These are phyloP conservation scores for Rhizopus microsporus DNA, from an alignment of 371 early-diverging fungal species.

Conservation along the genomic window DNA sequence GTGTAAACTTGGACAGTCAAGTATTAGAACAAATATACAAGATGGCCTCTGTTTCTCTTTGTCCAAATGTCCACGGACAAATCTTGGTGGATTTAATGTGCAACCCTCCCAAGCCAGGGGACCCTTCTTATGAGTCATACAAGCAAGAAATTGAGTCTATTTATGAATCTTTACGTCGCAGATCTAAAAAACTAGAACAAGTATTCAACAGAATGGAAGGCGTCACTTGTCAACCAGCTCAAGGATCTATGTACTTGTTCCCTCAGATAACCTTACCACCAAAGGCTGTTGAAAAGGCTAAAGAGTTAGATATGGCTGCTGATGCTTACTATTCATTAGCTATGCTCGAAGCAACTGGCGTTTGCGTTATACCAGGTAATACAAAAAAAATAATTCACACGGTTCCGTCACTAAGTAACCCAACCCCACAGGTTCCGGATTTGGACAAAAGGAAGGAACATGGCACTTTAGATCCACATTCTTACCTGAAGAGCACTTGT, in stretches of 20 bases:
- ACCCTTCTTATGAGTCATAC: conserved; percentile 78
- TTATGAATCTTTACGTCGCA: conserved; percentile 80
- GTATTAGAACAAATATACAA: conserved; percentile 90
- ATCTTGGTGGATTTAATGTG: conserved; percentile 93
- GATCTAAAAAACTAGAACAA: conserved; percentile 73
- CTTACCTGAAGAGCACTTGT: conserved; percentile 88
- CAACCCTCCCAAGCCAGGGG: conserved; percentile 84
- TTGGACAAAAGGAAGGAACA: conserved; percentile 89
- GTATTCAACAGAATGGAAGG: conserved; percentile 87
- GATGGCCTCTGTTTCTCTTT: conserved; percentile 88
- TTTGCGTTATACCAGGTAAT: conserved; percentile 63
- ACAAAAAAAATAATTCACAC: neutral
- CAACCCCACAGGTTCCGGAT: conserved; percentile 66
- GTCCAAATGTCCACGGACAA: conserved; percentile 88
- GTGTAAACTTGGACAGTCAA: conserved; percentile 73
- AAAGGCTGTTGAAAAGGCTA: conserved; percentile 74
- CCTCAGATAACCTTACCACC: conserved; percentile 79
- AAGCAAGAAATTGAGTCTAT: conserved; percentile 72
- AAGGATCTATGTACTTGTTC: conserved; percentile 97
- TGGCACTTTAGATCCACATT: conserved; percentile 97
- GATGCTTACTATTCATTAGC: conserved; percentile 86
- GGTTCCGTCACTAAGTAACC: neutral
- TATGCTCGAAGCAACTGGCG: conserved; percentile 92
- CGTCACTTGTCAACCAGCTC: conserved; percentile 84
- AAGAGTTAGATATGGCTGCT: conserved; percentile 62